Evolutionary conservation across 805 yeast species (phyloP), one percentile per base, ranked within the genome.

Genomic region (Schwanniomyces vanrijiae): DNA sequence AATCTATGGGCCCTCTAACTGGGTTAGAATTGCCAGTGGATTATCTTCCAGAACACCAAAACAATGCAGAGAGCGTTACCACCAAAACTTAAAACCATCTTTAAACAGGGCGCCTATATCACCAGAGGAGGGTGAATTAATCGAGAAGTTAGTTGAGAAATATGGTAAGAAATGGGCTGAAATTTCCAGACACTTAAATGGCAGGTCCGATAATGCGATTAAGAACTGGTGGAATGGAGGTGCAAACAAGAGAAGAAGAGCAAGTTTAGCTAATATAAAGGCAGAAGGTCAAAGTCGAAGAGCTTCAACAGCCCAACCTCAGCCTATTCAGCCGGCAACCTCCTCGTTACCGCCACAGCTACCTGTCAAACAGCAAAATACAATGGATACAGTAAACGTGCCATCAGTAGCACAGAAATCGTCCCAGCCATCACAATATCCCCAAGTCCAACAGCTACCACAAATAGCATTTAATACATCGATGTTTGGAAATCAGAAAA

Each of bases 171-270:
- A 88, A 56, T 90, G 97, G 97, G 96, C 97, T 0, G 96, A 88
- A 60, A 90, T 90, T 40, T 89, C 96, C 14, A 78, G 96, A 44
- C 95, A 89, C 65, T 69, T 90, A 48, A 85, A 87, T 51, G 96
- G 96, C 2, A 73, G 97, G 44, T 78, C 86, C n/a, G 97, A 90
- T 65, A 90, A 89, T 64, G 90, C 96, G 18, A 88, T 89, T 57
- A 89, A 89, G 62, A 90, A 90, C 68, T 90, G 96, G 96, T 90
- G 96, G 96, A 89, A 89, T 61, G 96, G 96, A 3, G 95, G 96
- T 7, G 92, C 95, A 11, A 89, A 88, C 62, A 75, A 95, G 50
- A 73, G 96, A 50, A 78, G 94, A 58, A 71, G 90, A 53, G 72
- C 73, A 6, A 58, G 59, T 37, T 37, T 50, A 14, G 42, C 47